Evolutionary conservation across 2,329 filamentous ascomycete species (phyloP).

Genomic region (Didymella exigua): DNA sequence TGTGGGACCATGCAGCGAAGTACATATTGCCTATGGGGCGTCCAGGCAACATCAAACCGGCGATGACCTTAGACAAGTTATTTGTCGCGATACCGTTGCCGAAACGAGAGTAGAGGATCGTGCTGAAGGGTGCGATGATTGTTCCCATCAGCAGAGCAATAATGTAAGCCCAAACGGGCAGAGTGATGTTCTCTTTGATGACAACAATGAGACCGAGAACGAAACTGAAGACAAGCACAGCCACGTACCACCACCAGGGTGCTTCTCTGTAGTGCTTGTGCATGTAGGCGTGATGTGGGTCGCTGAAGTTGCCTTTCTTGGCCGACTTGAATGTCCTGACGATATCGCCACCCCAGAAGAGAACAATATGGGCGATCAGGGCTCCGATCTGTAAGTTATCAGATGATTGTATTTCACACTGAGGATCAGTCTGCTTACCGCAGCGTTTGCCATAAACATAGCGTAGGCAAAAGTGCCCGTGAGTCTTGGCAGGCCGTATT

Average conservation of each 20-base stretch:
- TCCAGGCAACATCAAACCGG: constrained; percentile 20
- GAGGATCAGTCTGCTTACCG: neutral
- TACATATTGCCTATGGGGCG: constrained; percentile 25
- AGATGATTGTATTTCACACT: neutral
- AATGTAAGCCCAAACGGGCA: constrained; percentile 21
- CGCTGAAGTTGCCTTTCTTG: constrained; percentile 16
- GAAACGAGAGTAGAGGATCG: constrained; percentile 19
- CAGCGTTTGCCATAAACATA: constrained; percentile 28
- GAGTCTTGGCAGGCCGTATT: constrained; percentile 20
- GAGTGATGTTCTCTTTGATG: constrained; percentile 22
- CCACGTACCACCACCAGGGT: constrained; percentile 23
- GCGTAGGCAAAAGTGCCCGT: constrained; percentile 22
- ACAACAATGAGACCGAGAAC: constrained; percentile 21
- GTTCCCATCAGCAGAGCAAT: constrained; percentile 14
- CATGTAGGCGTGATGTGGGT: constrained; percentile 22
- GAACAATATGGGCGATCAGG: constrained; percentile 16
- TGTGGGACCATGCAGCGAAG: constrained; percentile 23
- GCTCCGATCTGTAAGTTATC: constrained; percentile 15
- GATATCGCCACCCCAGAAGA: constrained; percentile 23
- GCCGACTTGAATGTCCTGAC: constrained; percentile 19
- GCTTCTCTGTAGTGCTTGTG: constrained; percentile 21
- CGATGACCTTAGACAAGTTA: constrained; percentile 24
- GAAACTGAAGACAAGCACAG: constrained; percentile 20
- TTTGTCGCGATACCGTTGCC: constrained; percentile 25
- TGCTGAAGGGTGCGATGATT: constrained; percentile 23